Percentiles rank a stretch among this genome's conserved stretches.
phyloP scores from a whole-genome alignment of 2,329 filamentous ascomycete genomes.

The Fusarium sp. region DNA sequence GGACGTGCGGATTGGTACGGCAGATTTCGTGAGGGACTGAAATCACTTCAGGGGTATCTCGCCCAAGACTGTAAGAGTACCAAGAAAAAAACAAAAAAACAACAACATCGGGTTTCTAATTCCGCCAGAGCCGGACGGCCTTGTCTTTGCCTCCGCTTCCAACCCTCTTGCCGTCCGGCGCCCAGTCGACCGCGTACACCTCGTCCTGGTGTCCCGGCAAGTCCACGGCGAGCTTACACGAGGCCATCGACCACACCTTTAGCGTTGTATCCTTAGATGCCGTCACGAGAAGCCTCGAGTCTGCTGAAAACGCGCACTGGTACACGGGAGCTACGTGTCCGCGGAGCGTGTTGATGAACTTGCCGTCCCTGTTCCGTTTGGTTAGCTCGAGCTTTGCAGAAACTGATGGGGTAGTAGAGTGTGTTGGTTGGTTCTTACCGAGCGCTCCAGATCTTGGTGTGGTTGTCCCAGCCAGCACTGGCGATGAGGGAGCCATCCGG shows the following conservation, averaged over 20 bases:
- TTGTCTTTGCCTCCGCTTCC: slow-evolving; percentile 96
- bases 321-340: slow-evolving; percentile 94
- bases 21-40: slow-evolving; percentile 11
- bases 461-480: slow-evolving; percentile 92
- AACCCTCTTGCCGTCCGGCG: slow-evolving; percentile 87
- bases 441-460: slow-evolving; percentile 91
- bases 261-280: slow-evolving; percentile 92
- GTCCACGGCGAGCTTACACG: slow-evolving; percentile 83
- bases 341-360: slow-evolving; percentile 87
- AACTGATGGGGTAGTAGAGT: not conserved
- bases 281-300: slow-evolving; percentile 89
- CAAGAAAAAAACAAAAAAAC: slow-evolving; percentile 20
- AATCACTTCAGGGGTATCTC: slow-evolving; percentile 42
- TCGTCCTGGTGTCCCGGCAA: slow-evolving; percentile 92
- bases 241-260: slow-evolving; percentile 93
- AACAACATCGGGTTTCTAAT: slow-evolving; percentile 54
- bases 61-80: slow-evolving; percentile 19
- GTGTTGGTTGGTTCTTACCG: slow-evolving; percentile 59
- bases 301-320: slow-evolving; percentile 91
- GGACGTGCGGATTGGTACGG: slow-evolving; percentile 22
- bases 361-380: slow-evolving; percentile 64
- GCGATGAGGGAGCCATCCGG: slow-evolving; percentile 90
- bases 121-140: slow-evolving; percentile 74
- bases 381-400: slow-evolving; percentile 26
- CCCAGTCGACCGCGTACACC: slow-evolving; percentile 96